Percentiles rank a stretch among this genome's conserved stretches.
Conservation (phyloP, 2,329 filamentous ascomycete genomes). For the Ambrosiella cleistominuta region DNA sequence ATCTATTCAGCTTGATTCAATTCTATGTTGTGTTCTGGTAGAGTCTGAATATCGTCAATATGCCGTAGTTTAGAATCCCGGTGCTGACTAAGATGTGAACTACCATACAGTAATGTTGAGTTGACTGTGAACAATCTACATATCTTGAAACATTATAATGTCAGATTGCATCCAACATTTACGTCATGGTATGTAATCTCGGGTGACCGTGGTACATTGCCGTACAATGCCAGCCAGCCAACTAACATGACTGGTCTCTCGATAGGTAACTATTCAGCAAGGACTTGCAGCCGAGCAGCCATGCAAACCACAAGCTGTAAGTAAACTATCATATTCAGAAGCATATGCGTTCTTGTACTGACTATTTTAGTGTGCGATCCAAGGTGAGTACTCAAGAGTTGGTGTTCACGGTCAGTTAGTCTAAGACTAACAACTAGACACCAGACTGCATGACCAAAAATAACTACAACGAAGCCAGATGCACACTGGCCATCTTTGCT, state of each 20-base stretch:
- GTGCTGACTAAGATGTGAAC: background rate
- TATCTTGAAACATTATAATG: no score
- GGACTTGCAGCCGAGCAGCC: constrained; percentile 42
- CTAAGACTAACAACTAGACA: constrained; percentile 44
- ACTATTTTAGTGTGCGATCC: constrained; percentile 58
- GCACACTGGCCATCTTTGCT: constrained; percentile 58
- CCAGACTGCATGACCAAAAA: constrained; percentile 74
- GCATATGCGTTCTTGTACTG: background rate
- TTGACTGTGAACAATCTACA: no score
- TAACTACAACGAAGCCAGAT: constrained; percentile 71
- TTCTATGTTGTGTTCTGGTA: no score
- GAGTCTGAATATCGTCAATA: no score
- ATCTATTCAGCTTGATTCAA: no score
- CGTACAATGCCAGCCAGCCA: no score
- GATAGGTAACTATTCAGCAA: constrained; percentile 9
- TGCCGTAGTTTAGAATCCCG: background rate
- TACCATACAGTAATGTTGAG: no score
- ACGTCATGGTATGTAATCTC: no score
- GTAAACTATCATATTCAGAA: constrained; percentile 17
- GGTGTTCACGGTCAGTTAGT: constrained; percentile 61
- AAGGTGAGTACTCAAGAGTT: constrained; percentile 38
- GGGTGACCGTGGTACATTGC: no score
- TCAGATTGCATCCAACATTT: no score
- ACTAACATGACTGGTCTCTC: background rate
- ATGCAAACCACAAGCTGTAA: constrained; percentile 69